Evolutionary conservation across 2,329 filamentous ascomycete genomes (phyloP).

Genomic region (Chaetomium strumarium): DNA sequence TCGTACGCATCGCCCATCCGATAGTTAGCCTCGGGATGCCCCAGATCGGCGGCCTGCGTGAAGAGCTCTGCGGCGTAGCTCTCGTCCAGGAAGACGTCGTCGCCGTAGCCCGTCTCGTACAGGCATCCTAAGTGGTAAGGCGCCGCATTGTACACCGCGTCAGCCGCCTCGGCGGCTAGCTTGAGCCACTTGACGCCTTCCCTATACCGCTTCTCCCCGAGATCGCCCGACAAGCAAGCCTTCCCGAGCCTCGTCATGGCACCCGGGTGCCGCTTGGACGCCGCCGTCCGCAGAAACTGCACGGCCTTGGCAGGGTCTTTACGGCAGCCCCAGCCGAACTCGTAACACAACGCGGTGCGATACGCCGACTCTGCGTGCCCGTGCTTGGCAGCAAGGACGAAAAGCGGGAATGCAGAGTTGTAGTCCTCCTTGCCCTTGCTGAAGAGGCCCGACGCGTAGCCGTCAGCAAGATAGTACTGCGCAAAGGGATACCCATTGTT

Average conservation of each 20-base stretch:
- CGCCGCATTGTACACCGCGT: slow-evolving; percentile 84
- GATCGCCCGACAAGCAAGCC: slow-evolving; percentile 82
- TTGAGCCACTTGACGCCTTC: slow-evolving; percentile 97
- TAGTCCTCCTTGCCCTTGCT: slow-evolving; percentile 92
- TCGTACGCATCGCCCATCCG: slow-evolving; percentile 96
- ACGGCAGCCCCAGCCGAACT: slow-evolving; percentile 94
- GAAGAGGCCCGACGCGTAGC: slow-evolving; percentile 89
- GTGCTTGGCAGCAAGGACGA: slow-evolving; percentile 90
- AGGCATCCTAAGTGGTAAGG: slow-evolving; percentile 85
- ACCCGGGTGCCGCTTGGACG: slow-evolving; percentile 90
- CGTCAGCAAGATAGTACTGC: slow-evolving; percentile 95
- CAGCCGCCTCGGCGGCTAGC: slow-evolving; percentile 81
- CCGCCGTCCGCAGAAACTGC: slow-evolving; percentile 84
- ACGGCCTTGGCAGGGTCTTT: slow-evolving; percentile 87
- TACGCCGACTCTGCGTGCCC: slow-evolving; percentile 96
- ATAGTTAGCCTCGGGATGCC: slow-evolving; percentile 79
- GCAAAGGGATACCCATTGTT: slow-evolving; percentile 92
- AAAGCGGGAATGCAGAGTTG: slow-evolving; percentile 85
- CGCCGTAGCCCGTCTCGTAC: slow-evolving; percentile 89
- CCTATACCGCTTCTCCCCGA: slow-evolving; percentile 79
- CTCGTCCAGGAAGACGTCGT: slow-evolving; percentile 88
- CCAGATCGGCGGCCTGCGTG: slow-evolving; percentile 87
- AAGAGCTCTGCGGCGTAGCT: slow-evolving; percentile 89
- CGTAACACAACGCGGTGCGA: slow-evolving; percentile 88
- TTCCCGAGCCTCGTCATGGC: slow-evolving; percentile 89